phyloP scores from a whole-genome alignment of 1,139 yeast genomes.

The Wickerhamiella infanticola region DNA sequence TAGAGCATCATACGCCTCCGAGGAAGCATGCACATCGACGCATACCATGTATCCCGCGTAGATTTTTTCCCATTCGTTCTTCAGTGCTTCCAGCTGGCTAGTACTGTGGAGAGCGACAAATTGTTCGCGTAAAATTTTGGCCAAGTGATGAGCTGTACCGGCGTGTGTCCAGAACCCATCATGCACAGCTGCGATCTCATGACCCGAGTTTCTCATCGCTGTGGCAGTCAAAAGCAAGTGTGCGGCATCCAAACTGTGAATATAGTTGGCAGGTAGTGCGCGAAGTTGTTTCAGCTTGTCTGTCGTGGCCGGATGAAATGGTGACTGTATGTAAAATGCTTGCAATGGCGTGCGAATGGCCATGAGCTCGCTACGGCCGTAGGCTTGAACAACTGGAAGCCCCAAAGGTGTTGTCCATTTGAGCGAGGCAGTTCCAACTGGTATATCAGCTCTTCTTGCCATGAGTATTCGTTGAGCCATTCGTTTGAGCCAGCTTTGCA shows the following conservation, averaged over 20 bases:
- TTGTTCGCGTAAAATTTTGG: conserved; percentile 46
- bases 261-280: conserved; percentile 85
- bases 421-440: conserved; percentile 43
- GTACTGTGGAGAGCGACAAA: conserved; percentile 58
- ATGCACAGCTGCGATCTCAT: conserved; percentile 86
- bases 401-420: conserved; percentile 94
- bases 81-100: conserved; percentile 46
- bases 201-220: conserved; percentile 42
- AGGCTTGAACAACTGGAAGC: conserved; percentile 83
- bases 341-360: conserved; percentile 61
- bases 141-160: conserved; percentile 53
- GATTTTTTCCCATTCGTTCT: conserved; percentile 63
- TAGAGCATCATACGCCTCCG: conserved; percentile 5
- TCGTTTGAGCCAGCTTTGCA: conserved; percentile 60
- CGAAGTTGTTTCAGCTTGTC: conserved; percentile 68
- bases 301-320: conserved; percentile 56
- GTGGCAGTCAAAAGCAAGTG: conserved; percentile 82
- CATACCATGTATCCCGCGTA: conserved; percentile 43
- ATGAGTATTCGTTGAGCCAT: conserved; percentile 63
- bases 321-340: conserved; percentile 60
- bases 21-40: conserved; percentile 25
- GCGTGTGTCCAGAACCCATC: conserved; percentile 98
- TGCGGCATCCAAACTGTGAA: conserved; percentile 87
- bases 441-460: conserved; percentile 27
- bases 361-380: conserved; percentile 44